Conservation (phyloP, 2,329 filamentous ascomycete species). For the Trichoderma koningii region DNA sequence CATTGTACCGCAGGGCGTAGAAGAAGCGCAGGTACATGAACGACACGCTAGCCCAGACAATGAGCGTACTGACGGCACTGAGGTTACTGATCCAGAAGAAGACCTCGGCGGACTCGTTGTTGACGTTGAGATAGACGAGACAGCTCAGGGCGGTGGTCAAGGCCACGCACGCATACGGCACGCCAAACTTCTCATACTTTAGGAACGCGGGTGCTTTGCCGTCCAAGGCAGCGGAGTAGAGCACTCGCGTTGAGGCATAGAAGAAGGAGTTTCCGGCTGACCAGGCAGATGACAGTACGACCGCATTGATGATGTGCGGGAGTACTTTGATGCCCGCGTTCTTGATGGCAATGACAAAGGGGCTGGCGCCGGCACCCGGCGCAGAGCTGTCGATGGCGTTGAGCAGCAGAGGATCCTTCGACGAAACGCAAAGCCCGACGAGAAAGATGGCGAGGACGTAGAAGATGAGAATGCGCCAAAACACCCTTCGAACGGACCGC, state of each 20-base stretch:
- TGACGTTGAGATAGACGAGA: slow-evolving; percentile 64
- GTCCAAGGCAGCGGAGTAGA: slow-evolving; percentile 51
- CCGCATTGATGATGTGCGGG: slow-evolving; percentile 56
- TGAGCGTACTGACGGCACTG: slow-evolving; percentile 68
- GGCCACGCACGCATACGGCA: slow-evolving; percentile 38
- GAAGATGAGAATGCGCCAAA: slow-evolving; percentile 43
- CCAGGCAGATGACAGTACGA: slow-evolving; percentile 60
- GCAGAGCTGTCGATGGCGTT: slow-evolving; percentile 53
- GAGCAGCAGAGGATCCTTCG: slow-evolving; percentile 40
- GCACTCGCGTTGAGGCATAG: slow-evolving; percentile 51
- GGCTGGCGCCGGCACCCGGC: slow-evolving; percentile 50
- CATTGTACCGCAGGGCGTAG: slow-evolving; percentile 64
- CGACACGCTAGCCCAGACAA: slow-evolving; percentile 68
- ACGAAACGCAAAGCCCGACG: slow-evolving; percentile 43
- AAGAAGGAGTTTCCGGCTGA: slow-evolving; percentile 61
- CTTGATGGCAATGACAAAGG: slow-evolving; percentile 59
- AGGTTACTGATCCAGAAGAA: slow-evolving; percentile 63
- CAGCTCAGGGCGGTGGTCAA: slow-evolving; percentile 57
- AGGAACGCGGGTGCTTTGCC: slow-evolving; percentile 47
- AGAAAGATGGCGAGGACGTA: slow-evolving; percentile 44
- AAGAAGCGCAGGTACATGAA: slow-evolving; percentile 71
- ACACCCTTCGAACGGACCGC: slow-evolving; percentile 39
- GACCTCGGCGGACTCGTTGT: slow-evolving; percentile 59
- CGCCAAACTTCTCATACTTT: slow-evolving; percentile 36
- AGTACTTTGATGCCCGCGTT: slow-evolving; percentile 50